A percentile compares a stretch with the other conserved stretches of the same genome.
Conservation (phyloP, 2,329 filamentous ascomycete genomes). For the Sclerotinia sclerotiorum region DNA sequence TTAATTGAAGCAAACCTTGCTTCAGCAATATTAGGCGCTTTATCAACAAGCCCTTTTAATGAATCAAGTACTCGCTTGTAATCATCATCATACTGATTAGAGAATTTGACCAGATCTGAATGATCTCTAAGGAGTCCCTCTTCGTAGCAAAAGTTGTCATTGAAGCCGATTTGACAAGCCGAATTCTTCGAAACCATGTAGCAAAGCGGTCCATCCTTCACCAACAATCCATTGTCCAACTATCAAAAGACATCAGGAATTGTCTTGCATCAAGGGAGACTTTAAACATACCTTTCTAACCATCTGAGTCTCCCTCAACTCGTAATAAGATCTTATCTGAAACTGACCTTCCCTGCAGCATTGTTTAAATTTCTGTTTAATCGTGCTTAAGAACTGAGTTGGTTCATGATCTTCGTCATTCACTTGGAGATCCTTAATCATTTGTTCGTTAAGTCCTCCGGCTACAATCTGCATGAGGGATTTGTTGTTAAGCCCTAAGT, state of each 20-base stretch:
- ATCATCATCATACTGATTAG: neutral
- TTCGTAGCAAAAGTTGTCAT: neutral
- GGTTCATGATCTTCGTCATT: neutral
- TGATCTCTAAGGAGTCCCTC: neutral
- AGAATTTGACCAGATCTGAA: neutral
- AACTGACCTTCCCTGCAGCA: neutral
- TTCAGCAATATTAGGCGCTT: neutral
- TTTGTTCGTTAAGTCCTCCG: neutral
- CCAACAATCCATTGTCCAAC: neutral
- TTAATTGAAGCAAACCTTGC: neutral
- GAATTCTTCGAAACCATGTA: neutral
- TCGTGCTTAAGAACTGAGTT: neutral
- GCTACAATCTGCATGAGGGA: neutral
- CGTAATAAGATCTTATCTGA: neutral
- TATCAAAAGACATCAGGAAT: neutral
- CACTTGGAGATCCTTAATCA: neutral
- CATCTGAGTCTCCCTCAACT: neutral
- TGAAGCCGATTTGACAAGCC: neutral
- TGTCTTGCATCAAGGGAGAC: neutral
- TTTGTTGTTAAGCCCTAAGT: neutral
- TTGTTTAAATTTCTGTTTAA: neutral
- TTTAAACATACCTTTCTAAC: neutral
- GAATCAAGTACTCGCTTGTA: neutral
- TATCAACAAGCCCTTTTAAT: neutral
- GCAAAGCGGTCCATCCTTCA: neutral